A percentile compares a stretch with the other conserved stretches of the same genome.
Conservation (phyloP, 371 early-diverging fungal species). For the Apophysomyces sp. region DNA sequence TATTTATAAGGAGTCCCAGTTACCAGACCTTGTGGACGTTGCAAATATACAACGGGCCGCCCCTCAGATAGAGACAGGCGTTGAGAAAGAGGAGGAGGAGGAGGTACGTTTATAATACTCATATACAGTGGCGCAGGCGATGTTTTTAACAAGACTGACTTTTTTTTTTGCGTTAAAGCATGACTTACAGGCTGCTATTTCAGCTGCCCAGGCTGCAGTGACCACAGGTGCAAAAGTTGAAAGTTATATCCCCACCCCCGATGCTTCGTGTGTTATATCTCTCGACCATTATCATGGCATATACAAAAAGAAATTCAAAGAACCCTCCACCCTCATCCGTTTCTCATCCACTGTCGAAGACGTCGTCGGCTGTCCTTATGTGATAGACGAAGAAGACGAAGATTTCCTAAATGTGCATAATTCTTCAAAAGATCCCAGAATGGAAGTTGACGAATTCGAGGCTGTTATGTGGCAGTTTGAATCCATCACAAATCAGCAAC, state of each 20-base stretch:
- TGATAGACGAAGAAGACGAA: constrained; percentile 86
- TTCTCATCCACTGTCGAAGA: constrained; percentile 89
- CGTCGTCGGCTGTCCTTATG: constrained; percentile 82
- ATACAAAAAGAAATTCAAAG: constrained; percentile 70
- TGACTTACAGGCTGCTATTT: constrained; percentile 93
- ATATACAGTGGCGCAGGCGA: constrained; percentile 1
- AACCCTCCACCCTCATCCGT: constrained; percentile 76
- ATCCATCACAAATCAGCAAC: constrained; percentile 49
- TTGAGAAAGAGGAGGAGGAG: constrained; percentile 73
- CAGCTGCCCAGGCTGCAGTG: constrained; percentile 72
- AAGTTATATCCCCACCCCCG: constrained; percentile 92
- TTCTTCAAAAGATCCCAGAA: constrained; percentile 16
- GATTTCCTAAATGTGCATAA: constrained; percentile 67
- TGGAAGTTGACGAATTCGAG: constrained; percentile 77
- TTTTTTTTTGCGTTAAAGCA: constrained; percentile 42
- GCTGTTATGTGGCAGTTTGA: constrained; percentile 79
- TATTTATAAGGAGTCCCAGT: constrained; percentile 78
- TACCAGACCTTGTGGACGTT: constrained; percentile 83
- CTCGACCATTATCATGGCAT: constrained; percentile 59
- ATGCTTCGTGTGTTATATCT: constrained; percentile 75
- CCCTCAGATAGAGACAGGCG: constrained; percentile 70
- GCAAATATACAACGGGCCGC: constrained; percentile 73
- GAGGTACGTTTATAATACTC: constrained; percentile 41
- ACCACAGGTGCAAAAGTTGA: constrained; percentile 54
- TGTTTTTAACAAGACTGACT: constrained; percentile 8